Percentiles rank a stretch among this genome's conserved stretches.
These are phyloP conservation scores for Alternaria incomplexa DNA, from an alignment of 2,329 filamentous ascomycete species.

Conservation along the genomic window DNA sequence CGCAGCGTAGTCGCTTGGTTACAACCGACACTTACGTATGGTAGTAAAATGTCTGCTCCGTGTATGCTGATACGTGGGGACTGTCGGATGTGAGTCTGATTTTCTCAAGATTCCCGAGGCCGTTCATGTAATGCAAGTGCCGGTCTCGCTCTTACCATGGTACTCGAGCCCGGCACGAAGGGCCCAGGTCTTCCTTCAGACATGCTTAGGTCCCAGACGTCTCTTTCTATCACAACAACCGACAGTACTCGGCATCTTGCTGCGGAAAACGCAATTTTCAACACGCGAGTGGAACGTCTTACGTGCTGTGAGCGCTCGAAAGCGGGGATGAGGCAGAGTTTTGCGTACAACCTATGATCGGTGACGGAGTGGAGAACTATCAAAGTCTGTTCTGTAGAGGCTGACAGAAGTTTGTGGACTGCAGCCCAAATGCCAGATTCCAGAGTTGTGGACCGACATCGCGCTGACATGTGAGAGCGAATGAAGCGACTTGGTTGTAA, in stretches of 20 bases:
- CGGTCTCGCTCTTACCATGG: background rate
- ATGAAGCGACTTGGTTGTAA: background rate
- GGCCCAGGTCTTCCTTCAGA: background rate
- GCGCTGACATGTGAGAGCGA: background rate
- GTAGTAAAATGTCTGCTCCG: background rate
- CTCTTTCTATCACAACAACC: background rate
- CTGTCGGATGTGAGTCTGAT: background rate
- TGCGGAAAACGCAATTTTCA: background rate
- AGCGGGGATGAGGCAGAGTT: background rate
- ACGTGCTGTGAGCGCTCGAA: background rate
- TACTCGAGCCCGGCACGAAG: background rate
- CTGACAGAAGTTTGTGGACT: background rate
- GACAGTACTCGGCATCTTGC: background rate
- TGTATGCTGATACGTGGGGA: background rate
- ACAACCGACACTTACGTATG: background rate
- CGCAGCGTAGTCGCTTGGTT: background rate
- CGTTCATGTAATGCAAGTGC: background rate
- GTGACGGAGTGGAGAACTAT: background rate
- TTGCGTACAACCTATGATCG: background rate
- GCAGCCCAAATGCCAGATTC: background rate
- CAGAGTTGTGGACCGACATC: background rate
- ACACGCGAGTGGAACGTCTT: background rate
- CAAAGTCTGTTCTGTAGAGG: background rate
- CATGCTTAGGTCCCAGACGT: background rate
- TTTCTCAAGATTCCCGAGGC: background rate